phyloP scores from a whole-genome alignment of 1,284 basidiomycete species.

The Naganishia sp. region DNA sequence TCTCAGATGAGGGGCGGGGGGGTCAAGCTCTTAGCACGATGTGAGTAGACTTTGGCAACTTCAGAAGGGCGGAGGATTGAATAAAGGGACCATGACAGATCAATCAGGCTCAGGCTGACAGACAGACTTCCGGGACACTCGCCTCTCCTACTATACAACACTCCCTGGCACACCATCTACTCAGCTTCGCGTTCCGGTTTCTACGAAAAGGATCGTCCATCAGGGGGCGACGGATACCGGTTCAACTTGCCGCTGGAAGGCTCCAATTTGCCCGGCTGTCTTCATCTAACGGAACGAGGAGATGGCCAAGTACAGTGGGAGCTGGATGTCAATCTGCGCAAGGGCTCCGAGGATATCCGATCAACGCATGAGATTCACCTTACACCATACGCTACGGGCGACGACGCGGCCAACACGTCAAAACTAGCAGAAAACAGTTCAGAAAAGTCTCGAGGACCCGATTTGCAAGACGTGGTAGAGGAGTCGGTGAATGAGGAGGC shows the following conservation, averaged over 20 bases:
- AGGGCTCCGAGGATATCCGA: conserved; percentile 15
- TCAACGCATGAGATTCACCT: conserved; percentile 23
- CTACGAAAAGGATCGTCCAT: background rate
- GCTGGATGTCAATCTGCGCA: conserved; percentile 15
- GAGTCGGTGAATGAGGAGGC: conserved; percentile 13
- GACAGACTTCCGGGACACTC: conserved; percentile 19
- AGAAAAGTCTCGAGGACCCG: conserved; percentile 1
- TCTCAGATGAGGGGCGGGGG: background rate
- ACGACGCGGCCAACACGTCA: conserved; percentile 8
- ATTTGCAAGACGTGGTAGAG: background rate
- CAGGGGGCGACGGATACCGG: conserved; percentile 16
- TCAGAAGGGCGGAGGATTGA: no score
- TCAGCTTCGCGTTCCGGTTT: background rate
- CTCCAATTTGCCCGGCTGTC: conserved; percentile 28
- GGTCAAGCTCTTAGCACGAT: conserved; percentile 5
- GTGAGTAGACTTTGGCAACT: background rate
- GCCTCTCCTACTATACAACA: conserved; percentile 18
- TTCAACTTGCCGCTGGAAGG: conserved; percentile 26
- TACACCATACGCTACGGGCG: conserved; percentile 12
- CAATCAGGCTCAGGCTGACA: conserved; percentile 17
- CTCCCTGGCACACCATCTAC: conserved; percentile 25
- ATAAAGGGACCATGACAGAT: conserved; percentile 2
- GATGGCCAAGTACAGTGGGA: conserved; percentile 28
- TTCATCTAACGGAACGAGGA: conserved; percentile 25
- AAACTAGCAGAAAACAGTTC: conserved; percentile 10